phyloP scores from a whole-genome alignment of 2,329 filamentous ascomycete species.

The Stachybotrys echinatus region DNA sequence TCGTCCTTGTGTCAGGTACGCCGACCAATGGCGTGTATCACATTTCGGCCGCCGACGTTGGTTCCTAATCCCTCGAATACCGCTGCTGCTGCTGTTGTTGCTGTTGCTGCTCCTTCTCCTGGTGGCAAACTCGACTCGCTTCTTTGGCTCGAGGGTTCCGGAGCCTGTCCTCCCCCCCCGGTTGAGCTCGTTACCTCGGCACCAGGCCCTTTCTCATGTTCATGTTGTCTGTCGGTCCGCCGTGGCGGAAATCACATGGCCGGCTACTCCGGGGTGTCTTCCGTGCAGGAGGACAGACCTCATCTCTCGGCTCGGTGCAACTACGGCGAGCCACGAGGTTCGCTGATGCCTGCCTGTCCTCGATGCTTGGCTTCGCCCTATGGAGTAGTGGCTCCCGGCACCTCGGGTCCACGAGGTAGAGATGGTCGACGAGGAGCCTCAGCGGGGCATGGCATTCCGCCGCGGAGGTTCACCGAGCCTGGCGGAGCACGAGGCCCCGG shows the following conservation, averaged over 20 bases:
- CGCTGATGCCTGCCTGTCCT: not conserved
- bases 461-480: not conserved
- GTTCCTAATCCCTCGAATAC: too few species aligned
- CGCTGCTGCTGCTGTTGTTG: too few species aligned
- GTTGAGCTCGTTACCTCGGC: too few species aligned
- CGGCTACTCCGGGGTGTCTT: not conserved
- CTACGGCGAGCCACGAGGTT: not conserved
- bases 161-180: too few species aligned
- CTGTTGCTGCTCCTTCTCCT: too few species aligned
- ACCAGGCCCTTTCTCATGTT: too few species aligned
- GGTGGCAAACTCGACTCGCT: too few species aligned
- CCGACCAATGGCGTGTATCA: not conserved
- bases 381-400: not conserved
- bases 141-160: too few species aligned
- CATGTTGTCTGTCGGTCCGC: not conserved
- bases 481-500: not conserved
- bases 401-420: not conserved
- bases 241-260: not conserved
- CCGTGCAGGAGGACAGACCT: too few species aligned
- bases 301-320: too few species aligned
- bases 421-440: too few species aligned
- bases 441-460: not conserved
- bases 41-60: not conserved
- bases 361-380: not conserved
- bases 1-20: too few species aligned